Evolutionary conservation across 768 basidiomycete species (phyloP).

Genomic region (Multifurca ochricompacta): DNA sequence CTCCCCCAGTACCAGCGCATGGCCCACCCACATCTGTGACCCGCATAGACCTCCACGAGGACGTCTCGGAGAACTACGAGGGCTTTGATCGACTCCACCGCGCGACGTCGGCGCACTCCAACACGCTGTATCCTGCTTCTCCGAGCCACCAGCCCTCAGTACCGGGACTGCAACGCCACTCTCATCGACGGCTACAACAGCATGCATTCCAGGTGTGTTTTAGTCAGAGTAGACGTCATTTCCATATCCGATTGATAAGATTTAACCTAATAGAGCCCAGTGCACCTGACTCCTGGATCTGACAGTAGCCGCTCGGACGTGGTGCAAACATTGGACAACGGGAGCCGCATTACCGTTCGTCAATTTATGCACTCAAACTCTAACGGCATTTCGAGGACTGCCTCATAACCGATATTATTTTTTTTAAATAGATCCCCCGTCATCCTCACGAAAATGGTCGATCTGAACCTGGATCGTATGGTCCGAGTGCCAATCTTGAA

Average conservation of each 20-base stretch:
- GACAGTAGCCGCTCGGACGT: conserved; percentile 17
- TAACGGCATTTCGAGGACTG: not conserved
- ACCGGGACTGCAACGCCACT: not conserved
- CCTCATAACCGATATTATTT: not conserved
- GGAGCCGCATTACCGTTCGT: conserved; percentile 15
- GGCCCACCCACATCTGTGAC: conserved; percentile 10
- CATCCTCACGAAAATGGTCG: conserved; percentile 3
- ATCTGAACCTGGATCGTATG: not conserved
- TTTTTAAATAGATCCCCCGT: conserved; percentile 12
- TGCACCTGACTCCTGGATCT: not conserved
- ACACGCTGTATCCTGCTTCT: not conserved
- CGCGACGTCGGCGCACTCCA: not conserved
- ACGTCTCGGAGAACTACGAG: not conserved
- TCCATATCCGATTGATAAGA: not conserved
- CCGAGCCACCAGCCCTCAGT: not conserved
- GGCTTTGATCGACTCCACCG: conserved; percentile 6
- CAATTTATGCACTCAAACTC: not conserved
- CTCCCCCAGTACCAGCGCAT: not conserved
- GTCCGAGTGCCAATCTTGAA: not conserved
- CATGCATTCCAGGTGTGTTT: conserved; percentile 4
- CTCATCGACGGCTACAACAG: conserved; percentile 6
- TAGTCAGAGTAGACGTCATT: not conserved
- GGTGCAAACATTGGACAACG: conserved; percentile 14
- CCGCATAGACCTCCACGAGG: conserved; percentile 12
- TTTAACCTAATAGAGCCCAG: not conserved